phyloP scores from a whole-genome alignment of 2,329 filamentous ascomycete species.

The Ophiostoma sp. region DNA sequence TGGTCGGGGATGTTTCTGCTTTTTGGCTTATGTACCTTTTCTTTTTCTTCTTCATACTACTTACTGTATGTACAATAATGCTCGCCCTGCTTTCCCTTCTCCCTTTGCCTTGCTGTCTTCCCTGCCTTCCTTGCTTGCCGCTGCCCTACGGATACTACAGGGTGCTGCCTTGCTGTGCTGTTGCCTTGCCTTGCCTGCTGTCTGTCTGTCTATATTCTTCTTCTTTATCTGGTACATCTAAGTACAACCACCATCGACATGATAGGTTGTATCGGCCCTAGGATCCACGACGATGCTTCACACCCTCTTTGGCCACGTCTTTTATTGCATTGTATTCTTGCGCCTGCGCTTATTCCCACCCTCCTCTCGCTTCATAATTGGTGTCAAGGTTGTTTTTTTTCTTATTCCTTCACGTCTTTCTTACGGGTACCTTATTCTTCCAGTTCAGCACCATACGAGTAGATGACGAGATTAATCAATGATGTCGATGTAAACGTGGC shows the following conservation, averaged over 20 bases:
- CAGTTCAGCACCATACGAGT: not conserved
- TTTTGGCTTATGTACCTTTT: not conserved
- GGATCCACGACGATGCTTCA: not conserved
- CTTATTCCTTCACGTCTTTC: not conserved
- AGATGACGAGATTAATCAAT: not conserved
- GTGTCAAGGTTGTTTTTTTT: not conserved
- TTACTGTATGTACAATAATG: not conserved
- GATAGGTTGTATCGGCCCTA: not conserved
- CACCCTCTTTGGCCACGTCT: not conserved
- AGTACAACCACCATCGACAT: not conserved
- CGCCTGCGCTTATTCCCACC: not conserved
- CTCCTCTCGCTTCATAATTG: not conserved
- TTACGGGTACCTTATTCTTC: not conserved
- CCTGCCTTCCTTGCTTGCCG: not conserved
- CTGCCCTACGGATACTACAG: not conserved
- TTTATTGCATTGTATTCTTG: not conserved
- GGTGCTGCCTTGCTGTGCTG: not conserved
- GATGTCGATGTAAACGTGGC: not conserved
- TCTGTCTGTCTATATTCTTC: not conserved
- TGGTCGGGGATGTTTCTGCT: not conserved
- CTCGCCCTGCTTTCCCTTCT: not conserved
- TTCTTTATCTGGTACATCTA: not conserved
- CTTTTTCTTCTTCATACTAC: not conserved
- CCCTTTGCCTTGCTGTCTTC: not conserved
- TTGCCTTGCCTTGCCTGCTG: not conserved